phyloP scores from a whole-genome alignment of 495 filamentous ascomycete genomes.

The Xylaria longipes region DNA sequence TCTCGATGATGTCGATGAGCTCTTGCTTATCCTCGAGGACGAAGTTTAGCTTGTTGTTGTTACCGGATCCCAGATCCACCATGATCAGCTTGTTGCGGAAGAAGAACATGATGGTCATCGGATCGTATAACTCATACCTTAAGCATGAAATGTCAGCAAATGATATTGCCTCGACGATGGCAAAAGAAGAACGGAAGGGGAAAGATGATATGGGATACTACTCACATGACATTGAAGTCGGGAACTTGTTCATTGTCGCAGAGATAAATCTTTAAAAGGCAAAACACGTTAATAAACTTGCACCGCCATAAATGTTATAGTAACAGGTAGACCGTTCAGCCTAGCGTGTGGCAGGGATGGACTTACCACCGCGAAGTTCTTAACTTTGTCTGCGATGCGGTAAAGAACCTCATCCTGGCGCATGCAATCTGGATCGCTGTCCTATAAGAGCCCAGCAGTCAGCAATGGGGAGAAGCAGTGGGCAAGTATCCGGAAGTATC shows the following conservation, averaged over 20 bases:
- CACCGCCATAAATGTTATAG: neutral
- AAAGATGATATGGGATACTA: neutral
- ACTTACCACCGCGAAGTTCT: slow-evolving; percentile 85
- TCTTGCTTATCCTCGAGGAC: slow-evolving; percentile 98
- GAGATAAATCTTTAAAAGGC: slow-evolving; percentile 62
- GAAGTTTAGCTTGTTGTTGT: slow-evolving; percentile 95
- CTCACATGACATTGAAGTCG: slow-evolving; percentile 94
- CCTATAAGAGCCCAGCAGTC: slow-evolving; percentile 60
- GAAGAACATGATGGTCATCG: slow-evolving; percentile 85
- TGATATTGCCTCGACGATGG: neutral
- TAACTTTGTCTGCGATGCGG: slow-evolving; percentile 83
- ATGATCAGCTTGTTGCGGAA: slow-evolving; percentile 99
- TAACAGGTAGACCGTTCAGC: neutral
- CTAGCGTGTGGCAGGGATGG: neutral
- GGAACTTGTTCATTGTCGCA: slow-evolving; percentile 93
- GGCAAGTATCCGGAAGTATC: neutral
- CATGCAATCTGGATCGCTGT: slow-evolving; percentile 67
- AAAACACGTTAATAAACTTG: neutral
- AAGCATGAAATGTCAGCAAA: neutral
- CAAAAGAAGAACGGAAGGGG: neutral
- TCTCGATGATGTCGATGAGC: slow-evolving; percentile 97
- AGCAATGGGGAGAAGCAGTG: slow-evolving; percentile 50
- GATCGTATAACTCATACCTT: slow-evolving; percentile 69
- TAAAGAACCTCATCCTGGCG: slow-evolving; percentile 94
- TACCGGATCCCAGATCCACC: slow-evolving; percentile 97